Conservation (phyloP, 768 basidiomycete genomes). For the Podaxis mareebaensis region DNA sequence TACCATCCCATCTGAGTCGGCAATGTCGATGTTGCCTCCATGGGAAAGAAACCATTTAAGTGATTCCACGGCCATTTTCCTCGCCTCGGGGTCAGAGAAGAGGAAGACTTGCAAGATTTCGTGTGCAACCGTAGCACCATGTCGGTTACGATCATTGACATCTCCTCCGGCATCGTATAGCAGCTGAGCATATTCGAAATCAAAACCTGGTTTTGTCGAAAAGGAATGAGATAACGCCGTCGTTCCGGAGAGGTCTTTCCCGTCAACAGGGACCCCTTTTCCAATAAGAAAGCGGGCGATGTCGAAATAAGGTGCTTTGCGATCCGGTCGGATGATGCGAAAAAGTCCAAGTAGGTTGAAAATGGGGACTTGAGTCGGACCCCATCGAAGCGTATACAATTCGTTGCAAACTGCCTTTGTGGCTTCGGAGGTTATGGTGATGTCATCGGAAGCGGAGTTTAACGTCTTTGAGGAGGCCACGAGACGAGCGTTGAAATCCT, state of each 20-base stretch:
- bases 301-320: slow-evolving; percentile 25
- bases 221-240: slow-evolving; percentile 40
- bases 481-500: slow-evolving; percentile 27
- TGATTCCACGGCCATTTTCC: slow-evolving; percentile 27
- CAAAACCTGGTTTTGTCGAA: slow-evolving; percentile 41
- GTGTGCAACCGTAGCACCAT: slow-evolving; percentile 39
- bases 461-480: slow-evolving; percentile 4
- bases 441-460: slow-evolving; percentile 13
- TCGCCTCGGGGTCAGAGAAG: slow-evolving; percentile 17
- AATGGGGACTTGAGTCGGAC: slow-evolving; percentile 39
- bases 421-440: slow-evolving; percentile 21
- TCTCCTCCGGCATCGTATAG: slow-evolving; percentile 43
- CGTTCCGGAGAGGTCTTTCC: slow-evolving; percentile 40
- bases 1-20: slow-evolving; percentile 38
- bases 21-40: slow-evolving; percentile 42
- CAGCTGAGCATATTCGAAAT: slow-evolving; percentile 42
- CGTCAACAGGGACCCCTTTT: slow-evolving; percentile 36
- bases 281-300: slow-evolving; percentile 35
- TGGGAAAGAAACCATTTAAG: slow-evolving; percentile 41
- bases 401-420: slow-evolving; percentile 21
- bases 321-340: slow-evolving; percentile 25
- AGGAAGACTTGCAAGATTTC: slow-evolving; percentile 36
- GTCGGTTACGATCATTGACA: slow-evolving; percentile 40
- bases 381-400: slow-evolving; percentile 36
- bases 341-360: slow-evolving; percentile 38